A percentile compares a stretch with the other conserved stretches of the same genome.
These are phyloP conservation scores for Populus deltoides DNA, from an alignment of 345 rosid genomes.

Conservation along the genomic window DNA sequence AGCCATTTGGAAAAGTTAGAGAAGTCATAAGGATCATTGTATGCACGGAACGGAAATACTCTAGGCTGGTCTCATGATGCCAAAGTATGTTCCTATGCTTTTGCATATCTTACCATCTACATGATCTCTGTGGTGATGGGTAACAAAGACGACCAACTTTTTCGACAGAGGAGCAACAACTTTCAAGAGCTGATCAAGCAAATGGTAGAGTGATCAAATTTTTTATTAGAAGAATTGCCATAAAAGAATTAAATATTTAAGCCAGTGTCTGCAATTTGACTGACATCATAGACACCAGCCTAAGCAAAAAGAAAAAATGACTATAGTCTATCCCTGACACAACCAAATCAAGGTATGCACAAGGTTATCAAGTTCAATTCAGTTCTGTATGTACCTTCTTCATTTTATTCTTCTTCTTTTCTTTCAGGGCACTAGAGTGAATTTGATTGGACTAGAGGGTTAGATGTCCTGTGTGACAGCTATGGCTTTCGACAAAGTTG, in stretches of 20 bases:
- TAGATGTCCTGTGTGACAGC: neutral
- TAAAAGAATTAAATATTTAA: neutral
- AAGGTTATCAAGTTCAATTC: neutral
- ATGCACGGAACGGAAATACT: too few species aligned
- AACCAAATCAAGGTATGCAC: neutral
- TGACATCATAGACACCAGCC: neutral
- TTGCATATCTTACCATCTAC: slow-evolving; percentile 54
- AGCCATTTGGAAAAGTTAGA: too few species aligned
- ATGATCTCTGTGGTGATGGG: slow-evolving; percentile 89
- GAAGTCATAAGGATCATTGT: too few species aligned
- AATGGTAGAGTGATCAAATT: slow-evolving; percentile 16
- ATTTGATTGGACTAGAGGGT: neutral
- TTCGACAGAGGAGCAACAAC: slow-evolving; percentile 65
- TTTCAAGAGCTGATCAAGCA: slow-evolving; percentile 56
- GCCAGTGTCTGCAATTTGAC: neutral
- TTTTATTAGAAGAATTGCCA: neutral
- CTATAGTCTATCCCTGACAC: neutral
- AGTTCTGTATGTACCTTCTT: neutral
- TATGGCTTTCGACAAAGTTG: neutral
- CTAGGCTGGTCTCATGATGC: too few species aligned
- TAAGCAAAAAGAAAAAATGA: neutral
- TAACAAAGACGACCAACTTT: slow-evolving; percentile 71
- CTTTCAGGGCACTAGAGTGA: neutral
- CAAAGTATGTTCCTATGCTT: neutral
- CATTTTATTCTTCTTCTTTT: neutral